Base-by-base conservation (phyloP, 2,329 filamentous ascomycete genomes). In the Colletotrichum neosansevieriae region DNA sequence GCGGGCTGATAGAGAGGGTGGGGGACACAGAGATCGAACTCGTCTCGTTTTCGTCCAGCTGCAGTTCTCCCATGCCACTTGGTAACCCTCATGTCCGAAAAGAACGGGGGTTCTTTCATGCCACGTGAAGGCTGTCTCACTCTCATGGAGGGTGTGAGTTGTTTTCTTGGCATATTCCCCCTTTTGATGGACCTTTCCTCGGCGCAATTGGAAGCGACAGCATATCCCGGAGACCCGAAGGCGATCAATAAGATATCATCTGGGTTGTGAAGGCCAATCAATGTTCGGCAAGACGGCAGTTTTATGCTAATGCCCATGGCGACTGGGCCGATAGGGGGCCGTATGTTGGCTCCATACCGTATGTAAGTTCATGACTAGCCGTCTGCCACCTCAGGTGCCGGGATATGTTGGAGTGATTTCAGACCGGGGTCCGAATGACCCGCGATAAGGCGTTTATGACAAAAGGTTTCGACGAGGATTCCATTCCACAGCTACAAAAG, bases 291-390 rank as follows among this genome's bases (percentile, higher is more conserved):
- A 36, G 34, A 11, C 29, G 10, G 10, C n/a, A 38, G 15, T 24
- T 36, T 36, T 44, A 34, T 17, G 53, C 34, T 29, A 51, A 54
- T 21, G 29, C n/a, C 51, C 51, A 54, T 44, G 17, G n/a, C 36
- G 4, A 19, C 36, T 24, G 29, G 54, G 53, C 34, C 34, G 38
- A 40, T 36, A 57, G 53, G 53, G 54, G 54, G 54, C n/a, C 17
- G 15, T 40, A 6, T 17, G 11, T 13, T 15, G 13, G 24, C 49
- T 51, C 49, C 49, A 57, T 44, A 24, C 21, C n/a, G 38, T 34
- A 53, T 53, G 59, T 50, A 42, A 42, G 36, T 32, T 19, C 65
- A 67, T 67, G 60, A 67, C 60, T 67, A 67, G 60, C 53, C 32
- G 15, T 42, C n/a, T 40, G 51, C 6, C 40, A 9, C 24, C 17